These are phyloP conservation scores for Vaccinium corymbosum DNA, from an alignment of 148 eudicot species.

Conservation along the genomic window DNA sequence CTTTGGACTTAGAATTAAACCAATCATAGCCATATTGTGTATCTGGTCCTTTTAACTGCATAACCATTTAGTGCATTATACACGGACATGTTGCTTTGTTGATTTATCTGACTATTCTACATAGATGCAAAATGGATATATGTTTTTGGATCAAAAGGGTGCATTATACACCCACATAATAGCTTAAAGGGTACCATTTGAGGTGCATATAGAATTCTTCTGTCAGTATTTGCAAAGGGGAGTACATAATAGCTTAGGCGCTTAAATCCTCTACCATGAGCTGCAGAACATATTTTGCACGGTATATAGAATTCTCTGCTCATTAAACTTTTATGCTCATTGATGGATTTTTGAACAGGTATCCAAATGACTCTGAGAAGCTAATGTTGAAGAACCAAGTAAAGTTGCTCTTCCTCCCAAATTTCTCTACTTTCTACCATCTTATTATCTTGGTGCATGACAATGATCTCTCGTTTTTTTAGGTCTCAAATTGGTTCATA, in stretches of 20 bases:
- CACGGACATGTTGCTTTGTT: too few species aligned
- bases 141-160: too few species aligned
- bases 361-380: conserved; percentile 92
- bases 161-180: too few species aligned
- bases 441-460: neutral
- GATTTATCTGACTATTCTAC: too few species aligned
- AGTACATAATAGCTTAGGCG: neutral
- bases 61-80: neutral
- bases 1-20: neutral
- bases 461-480: neutral
- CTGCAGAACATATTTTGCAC: neutral
- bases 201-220: too few species aligned
- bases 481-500: conserved; percentile 35
- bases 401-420: conserved; percentile 14
- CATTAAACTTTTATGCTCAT: neutral
- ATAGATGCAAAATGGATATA: too few species aligned
- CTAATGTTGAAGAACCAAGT: conserved; percentile 91
- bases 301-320: neutral
- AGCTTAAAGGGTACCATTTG: too few species aligned
- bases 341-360: conserved; percentile 36
- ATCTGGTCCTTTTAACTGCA: neutral
- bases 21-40: neutral
- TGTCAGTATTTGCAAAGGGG: neutral
- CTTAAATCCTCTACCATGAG: neutral
- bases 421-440: neutral